phyloP scores from a whole-genome alignment of 139 green algal species.

The Gonium pectorale region DNA sequence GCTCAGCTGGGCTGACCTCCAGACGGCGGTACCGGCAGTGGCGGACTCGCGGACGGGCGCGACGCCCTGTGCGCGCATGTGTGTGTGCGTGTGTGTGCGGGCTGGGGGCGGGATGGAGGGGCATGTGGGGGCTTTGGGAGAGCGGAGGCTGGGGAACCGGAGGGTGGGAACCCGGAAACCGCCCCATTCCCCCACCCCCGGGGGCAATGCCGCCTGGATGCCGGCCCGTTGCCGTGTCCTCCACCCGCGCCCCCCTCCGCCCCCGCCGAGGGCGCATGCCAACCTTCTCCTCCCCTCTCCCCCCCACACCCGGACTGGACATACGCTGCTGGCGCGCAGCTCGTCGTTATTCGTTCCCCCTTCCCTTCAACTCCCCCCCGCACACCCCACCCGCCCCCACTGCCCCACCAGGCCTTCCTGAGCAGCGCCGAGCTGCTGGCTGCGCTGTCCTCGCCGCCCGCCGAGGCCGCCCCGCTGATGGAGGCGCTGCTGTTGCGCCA shows the following conservation, averaged over 20 bases:
- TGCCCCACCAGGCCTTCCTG: neutral
- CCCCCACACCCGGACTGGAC: neutral
- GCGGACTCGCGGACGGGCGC: too few relatives aligned
- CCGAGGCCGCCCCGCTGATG: neutral
- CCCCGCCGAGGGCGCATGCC: too few relatives aligned
- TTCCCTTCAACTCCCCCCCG: neutral
- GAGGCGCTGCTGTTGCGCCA: neutral
- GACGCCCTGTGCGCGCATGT: too few relatives aligned
- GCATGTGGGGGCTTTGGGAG: too few relatives aligned
- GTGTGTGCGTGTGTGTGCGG: too few relatives aligned
- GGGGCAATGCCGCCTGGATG: neutral
- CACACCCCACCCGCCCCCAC: neutral
- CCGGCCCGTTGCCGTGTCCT: too few relatives aligned
- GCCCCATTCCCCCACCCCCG: neutral
- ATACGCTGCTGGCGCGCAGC: neutral
- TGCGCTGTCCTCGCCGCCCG: neutral
- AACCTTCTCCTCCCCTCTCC: neutral
- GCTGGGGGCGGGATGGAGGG: too few relatives aligned
- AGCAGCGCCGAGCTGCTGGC: neutral
- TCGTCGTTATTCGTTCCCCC: neutral
- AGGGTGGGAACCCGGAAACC: neutral
- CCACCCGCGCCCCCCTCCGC: too few relatives aligned
- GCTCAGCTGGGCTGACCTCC: too few relatives aligned
- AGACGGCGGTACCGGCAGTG: too few relatives aligned
- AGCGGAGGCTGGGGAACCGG: neutral